Base-by-base conservation (phyloP, 306 rosid species). In the Pueraria montana region DNA sequence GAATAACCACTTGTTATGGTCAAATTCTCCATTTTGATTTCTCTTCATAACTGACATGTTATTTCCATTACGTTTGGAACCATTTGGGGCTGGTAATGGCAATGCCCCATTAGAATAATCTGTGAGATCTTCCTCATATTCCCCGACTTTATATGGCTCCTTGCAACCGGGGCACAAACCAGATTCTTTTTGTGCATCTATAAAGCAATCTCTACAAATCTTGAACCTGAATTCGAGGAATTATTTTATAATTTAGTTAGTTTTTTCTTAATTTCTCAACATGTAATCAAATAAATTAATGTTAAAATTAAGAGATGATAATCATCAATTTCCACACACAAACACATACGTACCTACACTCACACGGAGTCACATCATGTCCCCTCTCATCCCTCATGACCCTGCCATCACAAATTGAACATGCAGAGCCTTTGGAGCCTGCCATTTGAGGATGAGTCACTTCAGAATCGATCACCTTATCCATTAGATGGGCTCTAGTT, bases 361-460 rank as follows among this genome's bases (percentile, higher is more conserved):
- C 63, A 56, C 63, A 56, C 1, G 63, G 63, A 56, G 63, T 56
- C 30, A 56, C 2, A 56, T 56, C 63, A 10, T 4, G 27, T 21
- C 63, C 63, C 14, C 63, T 20, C 14, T 56, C 63, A 21, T 56
- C 63, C 63, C 63, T 56, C 63, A 56, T 56, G 14, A 56, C 30
- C 6, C 63, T 20, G 63, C 63, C 63, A 56, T 56, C 30, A 56
- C 63, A 56, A 21, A 56, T 56, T 0, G 63, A 56, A 21, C 63
- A 56, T 9, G 30, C 30, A 56, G 63, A 56, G 63, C 63, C 63
- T 21, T 21, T 56, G 30, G 63, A 56, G 63, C 63, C 63, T 3
- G 63, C 63, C 63, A 56, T 56, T 56, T 56, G 63, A 56, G 63
- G 63, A 10, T 56, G 63, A 21, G 30, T 56, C 3, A 56, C 63